Evolutionary conservation across 2,329 filamentous ascomycete genomes (phyloP).

Genomic region (Fusarium sterilihyphosum): DNA sequence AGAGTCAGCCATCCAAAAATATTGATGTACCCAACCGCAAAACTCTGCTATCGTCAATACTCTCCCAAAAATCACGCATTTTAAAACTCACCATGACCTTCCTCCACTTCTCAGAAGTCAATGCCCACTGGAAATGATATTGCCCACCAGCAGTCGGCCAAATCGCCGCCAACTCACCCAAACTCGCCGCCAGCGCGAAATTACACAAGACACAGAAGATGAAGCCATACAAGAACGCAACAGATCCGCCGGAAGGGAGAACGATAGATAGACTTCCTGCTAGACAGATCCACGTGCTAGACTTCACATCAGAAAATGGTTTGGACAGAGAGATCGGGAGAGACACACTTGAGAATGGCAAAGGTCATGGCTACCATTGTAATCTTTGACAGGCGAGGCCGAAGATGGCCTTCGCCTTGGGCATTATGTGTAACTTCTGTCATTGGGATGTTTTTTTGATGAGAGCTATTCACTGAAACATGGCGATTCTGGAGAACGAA

Average conservation of each 20-base stretch:
- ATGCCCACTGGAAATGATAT: conserved; percentile 56
- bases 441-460: background rate
- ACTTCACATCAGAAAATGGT: background rate
- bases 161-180: conserved; percentile 55
- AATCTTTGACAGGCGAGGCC: conserved; percentile 51
- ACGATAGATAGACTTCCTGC: conserved; percentile 55
- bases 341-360: conserved; percentile 52
- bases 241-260: conserved; percentile 53
- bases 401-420: conserved; percentile 44
- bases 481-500: background rate
- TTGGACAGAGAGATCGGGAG: background rate
- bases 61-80: accelerated
- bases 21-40: conserved; percentile 54
- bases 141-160: conserved; percentile 60
- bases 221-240: conserved; percentile 57
- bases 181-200: conserved; percentile 52
- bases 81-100: conserved; percentile 45
- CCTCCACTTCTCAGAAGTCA: conserved; percentile 52
- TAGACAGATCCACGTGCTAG: conserved; percentile 48
- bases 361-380: conserved; percentile 57
- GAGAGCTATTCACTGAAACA: background rate
- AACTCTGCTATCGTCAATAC: conserved; percentile 46
- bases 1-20: conserved; percentile 59
- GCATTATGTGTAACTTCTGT: background rate
- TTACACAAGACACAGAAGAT: conserved; percentile 58